Evolutionary conservation across 176 grass and related monocot genomes (phyloP).

Genomic region (Olyra latifolia): DNA sequence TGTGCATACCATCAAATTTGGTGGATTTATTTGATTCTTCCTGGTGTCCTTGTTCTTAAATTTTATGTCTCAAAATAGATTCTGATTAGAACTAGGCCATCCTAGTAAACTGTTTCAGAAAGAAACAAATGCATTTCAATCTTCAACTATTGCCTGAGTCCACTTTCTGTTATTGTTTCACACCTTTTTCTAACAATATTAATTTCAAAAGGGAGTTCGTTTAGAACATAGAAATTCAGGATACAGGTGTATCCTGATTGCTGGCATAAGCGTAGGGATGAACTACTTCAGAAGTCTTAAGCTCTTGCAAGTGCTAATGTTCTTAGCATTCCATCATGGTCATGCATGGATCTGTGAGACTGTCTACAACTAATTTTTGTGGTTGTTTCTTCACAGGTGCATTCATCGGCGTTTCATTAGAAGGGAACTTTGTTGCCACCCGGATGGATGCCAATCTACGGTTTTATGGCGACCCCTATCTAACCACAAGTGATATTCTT

Average conservation of each 20-base stretch:
- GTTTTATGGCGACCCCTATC: constrained; percentile 86
- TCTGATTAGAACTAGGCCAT: background rate
- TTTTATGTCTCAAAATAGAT: background rate
- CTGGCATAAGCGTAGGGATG: background rate
- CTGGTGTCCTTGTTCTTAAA: background rate
- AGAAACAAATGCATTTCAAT: too few species aligned
- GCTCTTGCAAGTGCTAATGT: background rate
- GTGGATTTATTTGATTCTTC: background rate
- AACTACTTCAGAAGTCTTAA: background rate
- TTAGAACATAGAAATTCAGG: background rate
- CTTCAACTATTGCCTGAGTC: background rate
- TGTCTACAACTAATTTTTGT: background rate
- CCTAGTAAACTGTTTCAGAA: background rate
- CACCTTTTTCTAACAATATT: background rate
- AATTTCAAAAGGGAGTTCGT: background rate
- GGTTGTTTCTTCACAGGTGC: constrained; percentile 46
- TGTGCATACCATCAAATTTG: background rate
- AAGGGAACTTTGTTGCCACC: constrained; percentile 70
- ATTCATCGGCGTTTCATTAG: constrained; percentile 83
- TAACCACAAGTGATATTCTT: constrained; percentile 78
- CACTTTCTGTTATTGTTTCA: background rate
- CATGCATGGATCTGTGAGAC: background rate
- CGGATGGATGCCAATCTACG: constrained; percentile 60
- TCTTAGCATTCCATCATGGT: background rate
- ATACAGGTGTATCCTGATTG: background rate